Base-by-base conservation (phyloP, 75 land plant genomes). In the Larix kaempferi region DNA sequence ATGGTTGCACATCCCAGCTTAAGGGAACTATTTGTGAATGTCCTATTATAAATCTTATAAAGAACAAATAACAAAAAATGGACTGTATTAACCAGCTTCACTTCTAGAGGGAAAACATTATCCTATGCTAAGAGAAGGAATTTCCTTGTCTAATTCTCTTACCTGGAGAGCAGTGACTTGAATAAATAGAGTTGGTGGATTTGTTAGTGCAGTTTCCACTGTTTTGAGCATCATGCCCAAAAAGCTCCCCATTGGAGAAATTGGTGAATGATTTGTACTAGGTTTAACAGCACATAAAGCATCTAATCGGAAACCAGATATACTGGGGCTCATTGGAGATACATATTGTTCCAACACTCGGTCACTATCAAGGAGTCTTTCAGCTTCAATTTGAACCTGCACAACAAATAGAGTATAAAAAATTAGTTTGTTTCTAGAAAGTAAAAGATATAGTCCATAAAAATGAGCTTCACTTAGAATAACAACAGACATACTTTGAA, bases 221-320 rank as follows among this genome's bases (percentile, higher is more conserved):
- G 80, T 83, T 37, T 81, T 84, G n/a, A 84, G 35, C 25, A 82
- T 77, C 29, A 73, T 54, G 12, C 87, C 84, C 72, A 83, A 41
- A 35, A 78, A 64, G 74, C 77, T 69, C 21, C 52, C 37, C 66
- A 82, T 84, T 54, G 75, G 73, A 75, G 76, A 81, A 57, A 90
- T 80, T 1, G 87, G 83, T 23, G 92, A 86, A 76, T 87, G 90
- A 17, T 69, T 82, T 44, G 83, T 82, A 14, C 84, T 80, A n/a
- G 88, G 92, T 59, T 82, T 89, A 60, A 97, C 87, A 60, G 92
- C 95, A 80, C 71, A 82, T 64, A 93, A 85, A 75, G 94, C 89
- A 85, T 94, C 99, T 60, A 97, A 22, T 19, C 99, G 91, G 76
- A 94, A 97, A 39, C 99, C 99, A 64, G 94, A 92, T 62, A 97